phyloP scores from a whole-genome alignment of 306 rosid genomes.

The Dalbergia cochinchinensis region DNA sequence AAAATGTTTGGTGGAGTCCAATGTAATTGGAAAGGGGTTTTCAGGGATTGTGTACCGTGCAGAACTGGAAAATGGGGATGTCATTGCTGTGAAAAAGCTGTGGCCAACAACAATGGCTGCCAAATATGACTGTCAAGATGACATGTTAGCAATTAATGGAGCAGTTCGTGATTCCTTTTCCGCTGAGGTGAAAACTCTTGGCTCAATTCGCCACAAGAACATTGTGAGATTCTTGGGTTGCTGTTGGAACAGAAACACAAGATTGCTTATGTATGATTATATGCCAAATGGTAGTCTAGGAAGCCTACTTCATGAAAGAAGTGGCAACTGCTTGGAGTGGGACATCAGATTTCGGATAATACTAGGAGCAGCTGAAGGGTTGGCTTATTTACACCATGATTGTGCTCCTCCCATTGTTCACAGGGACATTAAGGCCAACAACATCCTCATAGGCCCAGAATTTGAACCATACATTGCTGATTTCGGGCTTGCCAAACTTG shows the following conservation, averaged over 20 bases:
- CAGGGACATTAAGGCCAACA: slow-evolving; percentile 90
- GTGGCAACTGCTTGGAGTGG: slow-evolving; percentile 78
- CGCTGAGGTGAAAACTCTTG: slow-evolving; percentile 85
- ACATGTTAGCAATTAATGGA: slow-evolving; percentile 1
- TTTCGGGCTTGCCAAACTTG: slow-evolving; percentile 93
- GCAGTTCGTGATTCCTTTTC: slow-evolving; percentile 70
- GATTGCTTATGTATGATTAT: slow-evolving; percentile 86
- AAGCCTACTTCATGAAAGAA: slow-evolving; percentile 73
- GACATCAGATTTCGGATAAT: slow-evolving; percentile 69
- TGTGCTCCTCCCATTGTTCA: slow-evolving; percentile 95
- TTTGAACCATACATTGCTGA: slow-evolving; percentile 89
- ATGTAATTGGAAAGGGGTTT: slow-evolving; percentile 88
- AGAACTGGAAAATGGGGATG: slow-evolving; percentile 70
- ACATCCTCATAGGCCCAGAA: slow-evolving; percentile 85
- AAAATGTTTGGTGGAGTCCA: slow-evolving; percentile 75
- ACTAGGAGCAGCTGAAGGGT: slow-evolving; percentile 88
- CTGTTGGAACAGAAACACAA: slow-evolving; percentile 77
- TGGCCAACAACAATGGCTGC: slow-evolving; percentile 74
- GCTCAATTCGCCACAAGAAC: slow-evolving; percentile 91
- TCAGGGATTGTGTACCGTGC: slow-evolving; percentile 86
- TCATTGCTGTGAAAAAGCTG: slow-evolving; percentile 86
- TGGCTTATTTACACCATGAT: slow-evolving; percentile 92
- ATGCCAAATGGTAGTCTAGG: slow-evolving; percentile 95
- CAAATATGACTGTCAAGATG: slow-evolving; percentile 51
- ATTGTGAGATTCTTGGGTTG: slow-evolving; percentile 91